Conservation (phyloP, 306 rosid species). For the Alnus glutinosa region DNA sequence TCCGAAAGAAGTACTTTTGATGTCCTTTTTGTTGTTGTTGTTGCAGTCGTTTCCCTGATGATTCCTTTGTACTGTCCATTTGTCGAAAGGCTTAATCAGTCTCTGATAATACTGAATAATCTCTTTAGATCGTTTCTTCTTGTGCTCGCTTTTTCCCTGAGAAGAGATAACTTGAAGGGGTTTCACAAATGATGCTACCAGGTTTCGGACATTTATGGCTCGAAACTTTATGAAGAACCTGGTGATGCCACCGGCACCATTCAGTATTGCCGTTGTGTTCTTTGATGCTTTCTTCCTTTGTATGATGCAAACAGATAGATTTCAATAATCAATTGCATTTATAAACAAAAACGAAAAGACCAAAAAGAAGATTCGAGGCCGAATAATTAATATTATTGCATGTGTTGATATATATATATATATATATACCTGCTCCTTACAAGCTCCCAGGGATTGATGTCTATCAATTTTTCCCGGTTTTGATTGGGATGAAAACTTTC, state of each 20-base stretch:
- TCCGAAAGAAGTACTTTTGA: not conserved
- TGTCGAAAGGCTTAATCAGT: constrained; percentile 26
- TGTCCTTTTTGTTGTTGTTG: not conserved
- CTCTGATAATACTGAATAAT: constrained; percentile 24
- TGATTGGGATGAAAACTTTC: not conserved
- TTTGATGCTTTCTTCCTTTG: constrained; percentile 35
- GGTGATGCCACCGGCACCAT: constrained; percentile 43
- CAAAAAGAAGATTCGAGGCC: not conserved
- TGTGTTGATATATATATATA: not conserved
- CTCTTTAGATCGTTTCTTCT: constrained; percentile 19
- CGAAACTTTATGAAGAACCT: constrained; percentile 46
- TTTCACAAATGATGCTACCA: constrained; percentile 41
- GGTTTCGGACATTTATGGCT: constrained; percentile 40
- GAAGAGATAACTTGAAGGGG: constrained; percentile 11
- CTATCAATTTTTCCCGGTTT: not conserved
- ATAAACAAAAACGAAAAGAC: not conserved
- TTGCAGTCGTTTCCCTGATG: not conserved
- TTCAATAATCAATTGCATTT: not conserved
- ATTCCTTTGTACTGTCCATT: not conserved
- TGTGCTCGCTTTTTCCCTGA: constrained; percentile 13
- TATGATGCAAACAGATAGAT: not conserved
- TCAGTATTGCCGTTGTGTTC: constrained; percentile 14
- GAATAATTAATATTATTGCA: not conserved
- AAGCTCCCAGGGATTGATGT: not conserved
- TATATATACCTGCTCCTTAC: not conserved